Base-by-base conservation (phyloP, 805 yeast genomes). In the Zygosaccharomyces kombuchaensis region DNA sequence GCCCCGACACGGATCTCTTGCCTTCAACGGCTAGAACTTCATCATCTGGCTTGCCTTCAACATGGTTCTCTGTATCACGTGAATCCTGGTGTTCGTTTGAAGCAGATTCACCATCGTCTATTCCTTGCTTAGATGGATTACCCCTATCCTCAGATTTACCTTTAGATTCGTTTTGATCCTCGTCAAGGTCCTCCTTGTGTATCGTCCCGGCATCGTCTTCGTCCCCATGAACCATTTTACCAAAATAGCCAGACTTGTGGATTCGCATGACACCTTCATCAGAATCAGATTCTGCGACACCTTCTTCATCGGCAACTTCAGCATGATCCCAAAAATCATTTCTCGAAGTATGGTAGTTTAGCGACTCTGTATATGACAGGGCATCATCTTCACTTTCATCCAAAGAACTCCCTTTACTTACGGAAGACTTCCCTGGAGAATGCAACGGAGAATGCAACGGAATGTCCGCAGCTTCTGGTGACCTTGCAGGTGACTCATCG, bases 241-340 rank as follows among this genome's bases (percentile, higher is more conserved):
- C 48, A 46, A 60, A 61, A 47, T 61, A 61, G 5, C 66, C 66
- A 7, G 56, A 49, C 35, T 51, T 52, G 3, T 63, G 52, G 2
- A 57, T 55, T 39, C 45, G 51, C 39, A 47, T 42, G 25, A 48
- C 50, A 25, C 54, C 56, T 19, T 51, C 57, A 19, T 47, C 42
- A 21, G 19, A 44, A 10, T 39, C 35, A 29, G 23, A 29, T 12
- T 41, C 49, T 19, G 19, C 38, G 2, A 8, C 42, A n/a, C 30
- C 47, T 4, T 29, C 34, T 10, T 51, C 56, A 10, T 56, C 55
- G 6, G n/a, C 13, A 12, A 51, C 52, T 30, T 46, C 48, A 26
- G 48, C 48, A n/a, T 43, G 35, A 13, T 42, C 52, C 8, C 48
- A 51, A 31, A 40, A 44, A 25, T 36, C 46, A 36, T 36, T 39